These are phyloP conservation scores for Nidula niveotomentosa DNA, from an alignment of 1,284 basidiomycete genomes.

Conservation along the genomic window DNA sequence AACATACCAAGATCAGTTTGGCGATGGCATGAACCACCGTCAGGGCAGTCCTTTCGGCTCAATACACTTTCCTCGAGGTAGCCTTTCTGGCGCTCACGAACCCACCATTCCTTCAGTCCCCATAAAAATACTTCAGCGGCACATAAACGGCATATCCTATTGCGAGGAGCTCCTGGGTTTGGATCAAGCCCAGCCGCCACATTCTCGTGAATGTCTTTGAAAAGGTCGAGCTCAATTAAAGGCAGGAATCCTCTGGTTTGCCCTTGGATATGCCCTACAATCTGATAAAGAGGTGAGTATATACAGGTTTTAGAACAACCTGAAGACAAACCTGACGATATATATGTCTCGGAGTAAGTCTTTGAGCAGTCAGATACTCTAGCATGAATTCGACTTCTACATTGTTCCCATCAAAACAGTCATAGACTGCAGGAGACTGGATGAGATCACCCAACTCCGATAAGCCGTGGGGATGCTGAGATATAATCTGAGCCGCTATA, in stretches of 20 bases:
- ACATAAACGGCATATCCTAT: conserved; percentile 65
- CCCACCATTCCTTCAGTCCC: conserved; percentile 79
- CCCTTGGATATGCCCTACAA: conserved; percentile 55
- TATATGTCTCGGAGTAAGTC: conserved; percentile 63
- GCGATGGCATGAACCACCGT: conserved; percentile 51
- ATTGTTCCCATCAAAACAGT: conserved; percentile 71
- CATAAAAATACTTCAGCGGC: conserved; percentile 71
- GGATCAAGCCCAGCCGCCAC: conserved; percentile 53
- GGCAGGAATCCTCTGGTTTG: conserved; percentile 63
- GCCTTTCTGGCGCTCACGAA: conserved; percentile 69
- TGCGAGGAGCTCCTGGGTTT: conserved; percentile 52
- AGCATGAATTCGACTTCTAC: conserved; percentile 79
- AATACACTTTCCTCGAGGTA: conserved; percentile 51
- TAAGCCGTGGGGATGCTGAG: conserved; percentile 70
- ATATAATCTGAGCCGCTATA: conserved; percentile 49
- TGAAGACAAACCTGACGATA: conserved; percentile 61
- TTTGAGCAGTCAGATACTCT: conserved; percentile 64
- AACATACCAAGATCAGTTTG: conserved; percentile 66
- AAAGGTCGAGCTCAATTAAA: conserved; percentile 66
- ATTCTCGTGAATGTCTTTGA: conserved; percentile 56
- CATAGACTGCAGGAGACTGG: conserved; percentile 71
- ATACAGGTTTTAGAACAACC: conserved; percentile 3
- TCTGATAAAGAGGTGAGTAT: conserved; percentile 33
- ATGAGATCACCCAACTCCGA: conserved; percentile 68
- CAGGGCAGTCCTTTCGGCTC: conserved; percentile 61